Evolutionary conservation across 495 filamentous ascomycete genomes (phyloP), one percentile per base, ranked within the genome.

Genomic region (Penicillium antarcticum): DNA sequence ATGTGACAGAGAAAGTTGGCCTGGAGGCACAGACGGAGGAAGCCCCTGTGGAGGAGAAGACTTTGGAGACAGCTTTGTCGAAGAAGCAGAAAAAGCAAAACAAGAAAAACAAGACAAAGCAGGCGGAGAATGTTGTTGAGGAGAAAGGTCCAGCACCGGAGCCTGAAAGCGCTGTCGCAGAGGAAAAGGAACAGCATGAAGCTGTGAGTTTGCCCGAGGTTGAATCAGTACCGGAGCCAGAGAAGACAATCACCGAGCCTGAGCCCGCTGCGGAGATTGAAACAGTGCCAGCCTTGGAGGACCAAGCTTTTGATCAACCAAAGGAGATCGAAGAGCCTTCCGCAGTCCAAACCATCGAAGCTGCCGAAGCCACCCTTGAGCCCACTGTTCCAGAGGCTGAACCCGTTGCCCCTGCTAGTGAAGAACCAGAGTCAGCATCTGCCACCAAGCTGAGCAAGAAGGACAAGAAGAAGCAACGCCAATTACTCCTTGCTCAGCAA

Each of bases 361-460:
- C 26, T 5, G 9, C 38, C 13, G 61, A 63, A 34, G 7, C 45
- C 17, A 31, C 42, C 12, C 29, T 49, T 10, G 56, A 58, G 2
- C 14, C 4, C 13, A 34, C 0, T 35, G 13, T 26, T 1, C 8
- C 18, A 33, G 26, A 39, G 21, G 29, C 13, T 5, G 29, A 49
- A 18, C 5, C 42, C 3, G 18, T 21, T 33, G 35, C 40, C 18
- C 17, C 46, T n/a, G 49, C 45, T 32, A 18, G 29, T 9, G 58
- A 58, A 42, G 35, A 47, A 33, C n/a, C 38, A 7, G 51, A 60
- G 43, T 26, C 49, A 2, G 31, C 60, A 35, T 12, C 47, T 26
- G 38, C 58, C 5, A 60, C 56, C 45, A 61, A 64, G 21, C 24
- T 56, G 57, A 63, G 61, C 53, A 62, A 72, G 47, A 71, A 69